Base-by-base conservation (phyloP, 345 rosid genomes). In the Gossypium thurberi region DNA sequence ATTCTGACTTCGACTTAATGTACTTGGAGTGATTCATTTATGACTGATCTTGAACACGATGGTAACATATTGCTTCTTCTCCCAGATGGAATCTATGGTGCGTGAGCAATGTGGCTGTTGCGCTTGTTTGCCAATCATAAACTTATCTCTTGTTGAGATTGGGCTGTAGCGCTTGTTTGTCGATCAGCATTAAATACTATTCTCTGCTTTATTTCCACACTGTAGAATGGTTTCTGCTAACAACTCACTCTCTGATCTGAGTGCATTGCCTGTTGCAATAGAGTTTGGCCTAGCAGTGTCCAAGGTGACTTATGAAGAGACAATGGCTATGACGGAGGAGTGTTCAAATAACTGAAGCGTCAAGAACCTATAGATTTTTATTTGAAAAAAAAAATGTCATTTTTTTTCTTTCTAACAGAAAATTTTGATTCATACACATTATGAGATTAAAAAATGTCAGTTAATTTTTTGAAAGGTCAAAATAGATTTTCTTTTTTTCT, bases 61-160 rank as follows among this genome's bases (percentile, higher is more conserved):
- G 76, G 83, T 84, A 78, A 88, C 83, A 14, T 44, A 81, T 74
- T 91, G 86, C 83, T 92, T 82, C 90, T 90, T 91, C 88, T 89
- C 87, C 92, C 98, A 95, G 96, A 94, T 92, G 97, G 89, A 89
- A 78, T 83, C 79, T 95, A 92, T 90, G 97, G 84, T 82, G 91
- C 98, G 94, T 95, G 97, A 94, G 84, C 89, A 85, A 73, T 82
- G 69, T 85, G 47, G 94, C 94, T 77, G 88, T 85, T 83, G 4
- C 55, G 51, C 37, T 50, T 13, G 72, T 37, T 11, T 20, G 37
- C 52, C 65, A 13, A 28, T 65, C 50, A 21, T 33, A 33, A 33
- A 33, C 37, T 33, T 33, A 33, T 15, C 2, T 1, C 17, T 28
- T 50, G 8, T 50, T 17, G 57, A 68, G 58, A 51, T 26, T 50